Percentiles rank a stretch among this genome's conserved stretches.
Evolutionary conservation across 257 asterid genomes (phyloP).

Genomic region (Solanum chmielewskii): DNA sequence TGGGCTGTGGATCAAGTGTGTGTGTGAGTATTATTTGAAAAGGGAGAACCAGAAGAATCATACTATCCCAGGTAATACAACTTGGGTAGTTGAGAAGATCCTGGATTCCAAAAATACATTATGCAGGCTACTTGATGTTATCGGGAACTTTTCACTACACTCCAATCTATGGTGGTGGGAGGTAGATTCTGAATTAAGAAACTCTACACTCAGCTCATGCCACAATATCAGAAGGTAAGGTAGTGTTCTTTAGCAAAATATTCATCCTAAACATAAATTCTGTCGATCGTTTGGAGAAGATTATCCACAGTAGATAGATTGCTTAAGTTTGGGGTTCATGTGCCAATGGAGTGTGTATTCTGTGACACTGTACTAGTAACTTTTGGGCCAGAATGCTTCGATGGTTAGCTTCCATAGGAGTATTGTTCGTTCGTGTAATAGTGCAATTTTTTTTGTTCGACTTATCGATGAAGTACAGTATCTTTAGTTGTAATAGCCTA

Average conservation of each 20-base stretch:
- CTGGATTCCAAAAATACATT: not conserved
- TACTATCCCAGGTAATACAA: not conserved
- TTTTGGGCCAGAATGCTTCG: not conserved
- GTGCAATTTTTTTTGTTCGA: not conserved
- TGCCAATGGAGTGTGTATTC: not conserved
- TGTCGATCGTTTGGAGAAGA: not conserved
- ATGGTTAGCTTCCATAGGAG: not conserved
- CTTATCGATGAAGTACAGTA: not conserved
- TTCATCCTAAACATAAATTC: not conserved
- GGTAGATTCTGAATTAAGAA: not conserved
- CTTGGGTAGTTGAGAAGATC: not conserved
- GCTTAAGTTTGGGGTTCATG: not conserved
- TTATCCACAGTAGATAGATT: not conserved
- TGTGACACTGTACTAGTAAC: not conserved
- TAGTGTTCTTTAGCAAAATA: not conserved
- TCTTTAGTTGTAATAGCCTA: not conserved
- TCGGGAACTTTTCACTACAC: not conserved
- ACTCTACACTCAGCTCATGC: not conserved
- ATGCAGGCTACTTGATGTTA: not conserved
- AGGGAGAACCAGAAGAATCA: not conserved
- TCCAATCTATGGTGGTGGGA: not conserved
- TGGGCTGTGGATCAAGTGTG: not conserved
- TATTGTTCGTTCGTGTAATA: not conserved
- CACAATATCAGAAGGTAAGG: not conserved
- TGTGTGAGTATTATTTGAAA: not conserved